Percentiles rank a stretch among this genome's conserved stretches.
phyloP scores from a whole-genome alignment of 305 asterid species.

The Ajuga reptans region DNA sequence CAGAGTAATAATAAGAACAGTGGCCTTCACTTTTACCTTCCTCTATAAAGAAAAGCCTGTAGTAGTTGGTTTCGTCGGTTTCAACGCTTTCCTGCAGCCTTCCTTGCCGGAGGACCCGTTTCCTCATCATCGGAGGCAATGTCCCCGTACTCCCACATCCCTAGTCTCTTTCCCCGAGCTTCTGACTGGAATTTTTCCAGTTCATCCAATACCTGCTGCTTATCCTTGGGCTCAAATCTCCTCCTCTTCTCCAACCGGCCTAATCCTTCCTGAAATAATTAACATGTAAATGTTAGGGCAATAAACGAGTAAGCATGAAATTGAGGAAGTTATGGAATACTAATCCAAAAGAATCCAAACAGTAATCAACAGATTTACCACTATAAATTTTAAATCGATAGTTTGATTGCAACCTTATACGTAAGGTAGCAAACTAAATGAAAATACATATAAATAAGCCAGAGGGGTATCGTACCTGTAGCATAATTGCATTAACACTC shows the following conservation, averaged over 20 bases:
- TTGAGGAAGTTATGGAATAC: not conserved
- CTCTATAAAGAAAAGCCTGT: slow-evolving; percentile 24
- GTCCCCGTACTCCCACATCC: slow-evolving; percentile 98
- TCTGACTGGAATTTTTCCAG: slow-evolving; percentile 64
- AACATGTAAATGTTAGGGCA: not conserved
- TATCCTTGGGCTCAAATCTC: slow-evolving; percentile 57
- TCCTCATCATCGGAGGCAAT: slow-evolving; percentile 91
- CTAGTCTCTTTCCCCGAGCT: slow-evolving; percentile 57
- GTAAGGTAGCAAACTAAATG: not conserved
- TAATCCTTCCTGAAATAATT: slow-evolving; percentile 65
- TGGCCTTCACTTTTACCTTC: slow-evolving; percentile 9
- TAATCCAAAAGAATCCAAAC: too few relatives aligned
- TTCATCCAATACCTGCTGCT: slow-evolving; percentile 50
- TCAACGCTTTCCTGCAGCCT: slow-evolving; percentile 77
- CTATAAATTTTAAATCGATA: too few relatives aligned
- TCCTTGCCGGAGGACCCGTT: slow-evolving; percentile 50
- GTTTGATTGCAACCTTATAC: too few relatives aligned
- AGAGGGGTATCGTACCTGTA: slow-evolving; percentile 48
- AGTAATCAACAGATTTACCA: too few relatives aligned
- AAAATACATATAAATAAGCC: not conserved
- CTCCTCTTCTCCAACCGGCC: slow-evolving; percentile 87
- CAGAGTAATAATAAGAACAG: slow-evolving; percentile 20
- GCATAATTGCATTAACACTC: slow-evolving; percentile 71
- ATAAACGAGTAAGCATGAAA: not conserved
- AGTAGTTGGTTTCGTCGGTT: slow-evolving; percentile 1